Conservation (phyloP, 768 basidiomycete species). For the Trametes meyenii region DNA sequence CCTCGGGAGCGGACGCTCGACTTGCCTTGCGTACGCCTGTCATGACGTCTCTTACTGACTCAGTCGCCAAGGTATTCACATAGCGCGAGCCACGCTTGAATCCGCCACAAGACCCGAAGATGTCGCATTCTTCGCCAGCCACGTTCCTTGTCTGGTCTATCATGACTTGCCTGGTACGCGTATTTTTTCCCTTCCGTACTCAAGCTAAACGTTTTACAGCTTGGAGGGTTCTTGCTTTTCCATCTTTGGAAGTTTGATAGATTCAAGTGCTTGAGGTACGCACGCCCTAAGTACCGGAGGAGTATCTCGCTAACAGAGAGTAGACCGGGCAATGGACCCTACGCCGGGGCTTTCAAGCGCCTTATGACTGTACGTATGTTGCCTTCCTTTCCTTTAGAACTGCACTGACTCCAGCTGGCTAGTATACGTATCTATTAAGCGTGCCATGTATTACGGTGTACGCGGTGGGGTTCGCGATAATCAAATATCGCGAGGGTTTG, state of each 20-base stretch:
- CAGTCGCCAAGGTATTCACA: no score
- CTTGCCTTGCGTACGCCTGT: no score
- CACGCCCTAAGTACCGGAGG: not conserved
- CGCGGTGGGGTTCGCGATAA: slow-evolving; percentile 62
- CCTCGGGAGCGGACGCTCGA: no score
- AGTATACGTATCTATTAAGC: slow-evolving; percentile 74
- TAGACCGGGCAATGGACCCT: slow-evolving; percentile 72
- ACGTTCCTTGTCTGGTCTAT: slow-evolving; percentile 67
- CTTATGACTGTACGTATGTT: slow-evolving; percentile 75
- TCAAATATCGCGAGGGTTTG: slow-evolving; percentile 78
- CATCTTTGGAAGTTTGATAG: slow-evolving; percentile 82
- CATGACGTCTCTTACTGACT: no score
- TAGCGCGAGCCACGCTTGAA: no score
- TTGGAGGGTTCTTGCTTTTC: slow-evolving; percentile 63
- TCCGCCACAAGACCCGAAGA: slow-evolving; percentile 28
- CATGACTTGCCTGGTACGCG: slow-evolving; percentile 51
- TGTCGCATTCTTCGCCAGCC: slow-evolving; percentile 67
- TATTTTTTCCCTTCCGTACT: no score
- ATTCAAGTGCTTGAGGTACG: slow-evolving; percentile 72
- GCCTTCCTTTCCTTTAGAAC: not conserved
- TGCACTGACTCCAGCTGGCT: not conserved
- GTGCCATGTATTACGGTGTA: slow-evolving; percentile 63
- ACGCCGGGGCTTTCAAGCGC: slow-evolving; percentile 79
- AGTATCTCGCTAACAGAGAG: not conserved
- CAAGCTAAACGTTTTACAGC: slow-evolving; percentile 37